Base-by-base conservation (phyloP, 1,139 yeast species). In the Yamadazyma triangularis region DNA sequence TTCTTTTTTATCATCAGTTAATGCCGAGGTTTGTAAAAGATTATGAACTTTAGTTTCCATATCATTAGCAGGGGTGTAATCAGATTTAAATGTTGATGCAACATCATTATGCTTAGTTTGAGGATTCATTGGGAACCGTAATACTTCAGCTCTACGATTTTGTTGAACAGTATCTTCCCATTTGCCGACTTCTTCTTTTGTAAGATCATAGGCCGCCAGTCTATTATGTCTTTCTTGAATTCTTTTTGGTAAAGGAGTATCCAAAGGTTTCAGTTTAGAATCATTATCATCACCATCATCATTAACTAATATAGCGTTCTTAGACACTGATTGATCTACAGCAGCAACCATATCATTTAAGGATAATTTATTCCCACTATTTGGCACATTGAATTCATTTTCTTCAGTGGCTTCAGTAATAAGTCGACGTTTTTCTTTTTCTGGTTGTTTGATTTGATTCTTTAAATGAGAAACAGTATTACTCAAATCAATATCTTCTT, bases 221-320 rank as follows among this genome's bases (percentile, higher is more conserved):
- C 98, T 76, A 46, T 89, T 96, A 44, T 84, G 76, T 49, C 94
- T 77, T 45, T 85, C 76, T 57, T 88, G 95, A 34, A 91, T 80
- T 44, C 94, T 73, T 45, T 76, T 77, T 1, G 97, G 95, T 33
- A 88, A 65, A 2, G 98, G 97, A 9, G 88, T 80, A 1, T 82
- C 72, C 33, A 88, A 63, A 2, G 93, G 67, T 38, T 67, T 63
- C 10, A 65, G 49, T 26, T 50, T 52, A 2, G 41, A 32, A 32
- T 38, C 30, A 23, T 49, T 50, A 20, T 54, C 61, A 21, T 60
- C 65, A 35, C 71, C 74, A 20, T 54, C 61, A 21, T 60, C 65
- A 35, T 71, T 74, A 14, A 80, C 58, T 28, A 80, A 59, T 9
- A 72, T 60, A 2, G 84, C 78, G 29, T 71, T 72, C 30, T 68